phyloP scores from a whole-genome alignment of 2,329 filamentous ascomycete genomes.

The Furcasterigmium furcatum region DNA sequence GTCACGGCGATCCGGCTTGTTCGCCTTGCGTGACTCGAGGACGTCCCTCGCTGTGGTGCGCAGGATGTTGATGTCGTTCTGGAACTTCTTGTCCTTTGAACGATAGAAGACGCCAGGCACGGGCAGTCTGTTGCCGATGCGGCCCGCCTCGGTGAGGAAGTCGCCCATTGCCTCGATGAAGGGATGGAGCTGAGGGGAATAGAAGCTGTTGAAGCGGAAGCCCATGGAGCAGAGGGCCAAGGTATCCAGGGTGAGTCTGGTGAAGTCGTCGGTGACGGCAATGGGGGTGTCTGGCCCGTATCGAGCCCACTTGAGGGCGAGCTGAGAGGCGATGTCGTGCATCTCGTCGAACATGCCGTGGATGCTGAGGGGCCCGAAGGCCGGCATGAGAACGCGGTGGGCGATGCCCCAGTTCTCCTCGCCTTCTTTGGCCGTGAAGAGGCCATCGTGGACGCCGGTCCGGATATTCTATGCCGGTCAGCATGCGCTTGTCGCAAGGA shows the following conservation, averaged over 20 bases:
- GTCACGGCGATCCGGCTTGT: slow-evolving; percentile 51
- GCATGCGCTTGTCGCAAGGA: neutral
- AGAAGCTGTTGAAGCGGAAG: slow-evolving; percentile 61
- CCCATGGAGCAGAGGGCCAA: slow-evolving; percentile 58
- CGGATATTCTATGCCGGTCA: slow-evolving; percentile 34
- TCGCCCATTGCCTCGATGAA: slow-evolving; percentile 55
- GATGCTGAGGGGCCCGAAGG: slow-evolving; percentile 67
- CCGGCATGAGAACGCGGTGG: slow-evolving; percentile 62
- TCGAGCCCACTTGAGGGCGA: slow-evolving; percentile 53
- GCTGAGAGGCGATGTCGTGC: slow-evolving; percentile 48
- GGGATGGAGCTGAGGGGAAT: slow-evolving; percentile 21
- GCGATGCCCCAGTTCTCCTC: slow-evolving; percentile 43
- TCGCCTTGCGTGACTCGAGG: slow-evolving; percentile 52
- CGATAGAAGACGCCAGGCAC: slow-evolving; percentile 43
- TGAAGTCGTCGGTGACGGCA: slow-evolving; percentile 55
- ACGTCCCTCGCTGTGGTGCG: slow-evolving; percentile 54
- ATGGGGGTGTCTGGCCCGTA: slow-evolving; percentile 39
- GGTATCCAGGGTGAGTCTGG: slow-evolving; percentile 58
- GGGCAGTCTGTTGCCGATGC: slow-evolving; percentile 40
- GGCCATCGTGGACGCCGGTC: slow-evolving; percentile 44
- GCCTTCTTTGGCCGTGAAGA: slow-evolving; percentile 14
- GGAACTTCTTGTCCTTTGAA: slow-evolving; percentile 39
- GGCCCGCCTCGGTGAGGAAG: slow-evolving; percentile 53
- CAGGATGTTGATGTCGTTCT: slow-evolving; percentile 46
- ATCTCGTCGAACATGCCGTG: slow-evolving; percentile 53